Percentiles rank a stretch among this genome's conserved stretches.
Evolutionary conservation across 1,284 basidiomycete genomes (phyloP).

Genomic region (Apiotrichum sp.): DNA sequence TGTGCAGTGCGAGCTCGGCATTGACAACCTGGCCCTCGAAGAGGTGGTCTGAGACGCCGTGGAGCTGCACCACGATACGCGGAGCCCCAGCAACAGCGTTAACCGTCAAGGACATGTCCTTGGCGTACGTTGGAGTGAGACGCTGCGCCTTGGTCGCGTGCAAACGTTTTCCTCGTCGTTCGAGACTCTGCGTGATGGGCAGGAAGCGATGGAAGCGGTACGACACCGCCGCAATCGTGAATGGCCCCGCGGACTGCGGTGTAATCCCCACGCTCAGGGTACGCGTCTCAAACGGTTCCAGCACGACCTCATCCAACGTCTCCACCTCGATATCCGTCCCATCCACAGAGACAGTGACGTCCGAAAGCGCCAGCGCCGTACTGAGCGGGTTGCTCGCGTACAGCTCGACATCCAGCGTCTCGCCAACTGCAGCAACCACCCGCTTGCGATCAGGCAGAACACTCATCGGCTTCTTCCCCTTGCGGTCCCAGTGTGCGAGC

Average conservation of each 20-base stretch:
- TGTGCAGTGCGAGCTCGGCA: slow-evolving; percentile 29
- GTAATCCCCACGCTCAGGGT: slow-evolving; percentile 34
- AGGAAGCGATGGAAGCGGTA: slow-evolving; percentile 49
- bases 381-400: slow-evolving; percentile 49
- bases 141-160: slow-evolving; percentile 46
- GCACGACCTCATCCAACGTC: slow-evolving; percentile 31
- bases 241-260: slow-evolving; percentile 16
- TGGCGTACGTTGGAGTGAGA: slow-evolving; percentile 44
- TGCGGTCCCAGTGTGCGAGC: slow-evolving; percentile 33
- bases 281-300: slow-evolving; percentile 43
- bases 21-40: slow-evolving; percentile 37
- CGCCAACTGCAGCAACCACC: slow-evolving; percentile 32
- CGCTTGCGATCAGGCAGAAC: slow-evolving; percentile 26
- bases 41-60: slow-evolving; percentile 24
- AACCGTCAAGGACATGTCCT: slow-evolving; percentile 44
- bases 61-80: slow-evolving; percentile 27
- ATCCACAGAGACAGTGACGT: slow-evolving; percentile 23
- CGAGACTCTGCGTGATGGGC: slow-evolving; percentile 44
- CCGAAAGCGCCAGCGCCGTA: slow-evolving; percentile 29
- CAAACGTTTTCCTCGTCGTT: slow-evolving; percentile 44
- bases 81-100: slow-evolving; percentile 40
- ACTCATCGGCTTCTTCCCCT: slow-evolving; percentile 36
- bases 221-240: slow-evolving; percentile 27
- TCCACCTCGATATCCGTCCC: slow-evolving; percentile 11
- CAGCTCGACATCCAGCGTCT: slow-evolving; percentile 43